phyloP scores from a whole-genome alignment of 441 rosid species.

The Adansonia madagascariensis region DNA sequence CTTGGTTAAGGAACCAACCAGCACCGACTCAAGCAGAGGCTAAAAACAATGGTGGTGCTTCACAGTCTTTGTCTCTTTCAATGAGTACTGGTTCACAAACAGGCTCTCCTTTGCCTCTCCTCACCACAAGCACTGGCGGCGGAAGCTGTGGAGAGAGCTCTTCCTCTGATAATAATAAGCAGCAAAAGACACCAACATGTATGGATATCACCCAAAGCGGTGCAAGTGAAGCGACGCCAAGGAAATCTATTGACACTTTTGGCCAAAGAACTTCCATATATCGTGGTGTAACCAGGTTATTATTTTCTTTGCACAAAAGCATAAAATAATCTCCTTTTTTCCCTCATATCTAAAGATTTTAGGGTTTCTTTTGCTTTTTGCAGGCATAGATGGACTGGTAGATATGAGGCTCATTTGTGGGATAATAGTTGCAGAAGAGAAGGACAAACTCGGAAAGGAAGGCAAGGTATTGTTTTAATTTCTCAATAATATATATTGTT shows the following conservation, averaged over 20 bases:
- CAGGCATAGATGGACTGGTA: slow-evolving; percentile 85
- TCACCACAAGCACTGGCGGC: neutral
- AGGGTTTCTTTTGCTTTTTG: neutral
- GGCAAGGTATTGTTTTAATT: slow-evolving; percentile 52
- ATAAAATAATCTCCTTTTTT: too few species aligned
- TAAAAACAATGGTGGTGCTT: slow-evolving; percentile 33
- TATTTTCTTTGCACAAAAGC: too few species aligned
- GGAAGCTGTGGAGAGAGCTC: slow-evolving; percentile 32
- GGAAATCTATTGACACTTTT: slow-evolving; percentile 57
- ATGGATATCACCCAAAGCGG: slow-evolving; percentile 29
- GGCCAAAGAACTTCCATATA: slow-evolving; percentile 77
- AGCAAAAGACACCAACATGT: slow-evolving; percentile 36
- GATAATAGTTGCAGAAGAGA: slow-evolving; percentile 77
- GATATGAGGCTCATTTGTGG: slow-evolving; percentile 81
- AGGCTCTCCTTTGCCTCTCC: neutral
- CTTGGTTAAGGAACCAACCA: slow-evolving; percentile 76
- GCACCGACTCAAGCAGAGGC: slow-evolving; percentile 37
- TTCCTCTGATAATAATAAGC: slow-evolving; percentile 42
- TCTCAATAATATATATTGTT: too few species aligned
- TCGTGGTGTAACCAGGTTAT: slow-evolving; percentile 75
- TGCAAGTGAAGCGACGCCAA: slow-evolving; percentile 50
- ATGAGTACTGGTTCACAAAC: slow-evolving; percentile 44
- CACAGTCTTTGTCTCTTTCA: slow-evolving; percentile 68
- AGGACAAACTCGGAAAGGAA: slow-evolving; percentile 77
- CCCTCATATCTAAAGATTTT: neutral